Evolutionary conservation across 768 basidiomycete genomes (phyloP).

Genomic region (Dictyophora rubrovolvata): DNA sequence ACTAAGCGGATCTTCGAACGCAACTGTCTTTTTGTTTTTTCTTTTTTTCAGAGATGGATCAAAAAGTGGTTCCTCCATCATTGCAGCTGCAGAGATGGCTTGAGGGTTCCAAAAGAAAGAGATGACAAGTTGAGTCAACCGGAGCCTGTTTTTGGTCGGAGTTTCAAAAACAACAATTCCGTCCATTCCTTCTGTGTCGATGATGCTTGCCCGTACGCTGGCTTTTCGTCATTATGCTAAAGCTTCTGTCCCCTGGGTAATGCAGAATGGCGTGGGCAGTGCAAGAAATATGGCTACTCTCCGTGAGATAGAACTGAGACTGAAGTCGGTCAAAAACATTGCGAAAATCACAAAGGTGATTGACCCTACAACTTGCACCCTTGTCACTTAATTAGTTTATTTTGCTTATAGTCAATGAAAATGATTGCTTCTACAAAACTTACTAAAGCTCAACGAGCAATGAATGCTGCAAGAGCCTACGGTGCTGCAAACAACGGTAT

Average conservation of each 20-base stretch:
- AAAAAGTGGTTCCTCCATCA: constrained; percentile 67
- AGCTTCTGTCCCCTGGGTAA: constrained; percentile 11
- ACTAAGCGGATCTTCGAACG: constrained; percentile 75
- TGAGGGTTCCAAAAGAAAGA: constrained; percentile 2
- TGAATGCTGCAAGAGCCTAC: constrained; percentile 85
- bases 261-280: constrained; percentile 22
- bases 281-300: constrained; percentile 90
- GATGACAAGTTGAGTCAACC: neutral
- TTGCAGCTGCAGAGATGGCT: constrained; percentile 12
- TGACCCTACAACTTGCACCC: constrained; percentile 10
- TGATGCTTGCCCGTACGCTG: constrained; percentile 43
- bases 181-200: neutral
- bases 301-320: constrained; percentile 91
- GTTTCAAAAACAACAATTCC: constrained; percentile 7
- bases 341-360: constrained; percentile 97
- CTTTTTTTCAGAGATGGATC: constrained; percentile 66
- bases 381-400: neutral
- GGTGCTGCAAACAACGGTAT: constrained; percentile 84
- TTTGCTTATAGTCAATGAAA: constrained; percentile 74
- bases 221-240: constrained; percentile 31
- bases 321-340: constrained; percentile 95
- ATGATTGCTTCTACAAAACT: constrained; percentile 99
- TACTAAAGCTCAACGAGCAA: constrained; percentile 88
- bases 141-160: constrained; percentile 2
- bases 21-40: constrained; percentile 81